These are phyloP conservation scores for Exophiala lecanii-corni DNA, from an alignment of 2,329 filamentous ascomycete species.

Conservation along the genomic window DNA sequence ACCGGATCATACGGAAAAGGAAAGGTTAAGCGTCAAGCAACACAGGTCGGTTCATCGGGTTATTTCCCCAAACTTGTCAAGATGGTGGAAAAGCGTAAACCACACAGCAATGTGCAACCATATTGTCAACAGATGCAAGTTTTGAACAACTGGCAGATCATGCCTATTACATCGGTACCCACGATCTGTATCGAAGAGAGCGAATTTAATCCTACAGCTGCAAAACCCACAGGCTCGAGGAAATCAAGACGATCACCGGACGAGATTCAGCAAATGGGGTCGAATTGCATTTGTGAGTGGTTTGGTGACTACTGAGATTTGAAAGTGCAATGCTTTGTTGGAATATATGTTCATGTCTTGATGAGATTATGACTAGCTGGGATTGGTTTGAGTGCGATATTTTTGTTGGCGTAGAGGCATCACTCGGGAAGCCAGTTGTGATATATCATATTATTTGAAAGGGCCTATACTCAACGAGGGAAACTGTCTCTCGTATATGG, in stretches of 20 bases:
- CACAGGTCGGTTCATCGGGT: slow-evolving; percentile 25
- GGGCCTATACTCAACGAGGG: too few species aligned
- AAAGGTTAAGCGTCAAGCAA: slow-evolving; percentile 18
- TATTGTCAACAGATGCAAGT: slow-evolving; percentile 65
- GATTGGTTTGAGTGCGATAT: too few species aligned
- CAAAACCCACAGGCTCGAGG: slow-evolving; percentile 5
- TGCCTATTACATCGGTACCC: slow-evolving; percentile 28
- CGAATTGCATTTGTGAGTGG: slow-evolving; percentile 27
- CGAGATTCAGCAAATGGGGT: slow-evolving; percentile 17
- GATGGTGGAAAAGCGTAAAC: slow-evolving; percentile 59
- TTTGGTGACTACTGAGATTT: slow-evolving; percentile 17
- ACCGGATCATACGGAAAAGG: slow-evolving; percentile 20
- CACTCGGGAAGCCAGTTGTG: too few species aligned
- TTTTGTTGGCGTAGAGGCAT: too few species aligned
- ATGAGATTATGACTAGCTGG: slow-evolving; percentile 17
- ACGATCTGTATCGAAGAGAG: slow-evolving; percentile 24
- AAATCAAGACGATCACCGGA: slow-evolving; percentile 5
- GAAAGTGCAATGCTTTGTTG: slow-evolving; percentile 4
- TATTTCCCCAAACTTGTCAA: slow-evolving; percentile 57
- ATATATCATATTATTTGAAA: too few species aligned
- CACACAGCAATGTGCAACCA: slow-evolving; percentile 35
- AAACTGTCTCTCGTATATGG: too few species aligned
- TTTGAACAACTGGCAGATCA: slow-evolving; percentile 46
- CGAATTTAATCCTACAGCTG: slow-evolving; percentile 9
- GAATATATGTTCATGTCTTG: slow-evolving; percentile 9